Evolutionary conservation across 1,284 basidiomycete genomes (phyloP).

Genomic region (Heimioporus retisporus): DNA sequence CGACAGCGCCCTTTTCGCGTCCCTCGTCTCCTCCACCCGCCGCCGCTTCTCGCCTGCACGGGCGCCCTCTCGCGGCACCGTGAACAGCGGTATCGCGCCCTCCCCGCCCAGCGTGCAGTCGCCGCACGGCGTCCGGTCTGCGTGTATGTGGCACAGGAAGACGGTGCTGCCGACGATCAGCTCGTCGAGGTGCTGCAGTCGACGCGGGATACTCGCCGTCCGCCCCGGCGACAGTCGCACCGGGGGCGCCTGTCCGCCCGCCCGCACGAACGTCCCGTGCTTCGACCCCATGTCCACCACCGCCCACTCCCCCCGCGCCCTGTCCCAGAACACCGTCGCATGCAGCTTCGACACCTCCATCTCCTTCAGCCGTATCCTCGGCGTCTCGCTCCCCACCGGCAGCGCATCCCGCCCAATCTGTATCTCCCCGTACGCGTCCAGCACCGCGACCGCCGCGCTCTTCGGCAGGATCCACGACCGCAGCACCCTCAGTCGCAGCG

Average conservation of each 20-base stretch:
- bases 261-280: slow-evolving; percentile 76
- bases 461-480: slow-evolving; percentile 62
- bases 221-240: slow-evolving; percentile 70
- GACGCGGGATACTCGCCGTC: slow-evolving; percentile 72
- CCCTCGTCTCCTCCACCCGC: slow-evolving; percentile 37
- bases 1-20: slow-evolving; percentile 70
- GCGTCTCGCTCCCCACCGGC: slow-evolving; percentile 57
- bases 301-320: slow-evolving; percentile 65
- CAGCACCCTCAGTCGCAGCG: slow-evolving; percentile 67
- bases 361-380: slow-evolving; percentile 80
- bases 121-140: slow-evolving; percentile 65
- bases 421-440: slow-evolving; percentile 71
- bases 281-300: slow-evolving; percentile 86
- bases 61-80: slow-evolving; percentile 41
- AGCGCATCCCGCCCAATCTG: slow-evolving; percentile 78
- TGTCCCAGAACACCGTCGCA: slow-evolving; percentile 79
- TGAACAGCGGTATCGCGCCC: slow-evolving; percentile 71
- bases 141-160: slow-evolving; percentile 77
- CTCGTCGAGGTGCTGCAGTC: slow-evolving; percentile 69
- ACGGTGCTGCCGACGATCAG: slow-evolving; percentile 75
- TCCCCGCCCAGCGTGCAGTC: slow-evolving; percentile 62
- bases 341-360: slow-evolving; percentile 86
- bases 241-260: slow-evolving; percentile 32
- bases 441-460: slow-evolving; percentile 61
- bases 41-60: slow-evolving; percentile 47